A percentile compares a stretch with the other conserved stretches of the same genome.
These are phyloP conservation scores for Tylopilus cervinicoccineus DNA, from an alignment of 768 basidiomycete genomes.

Conservation along the genomic window DNA sequence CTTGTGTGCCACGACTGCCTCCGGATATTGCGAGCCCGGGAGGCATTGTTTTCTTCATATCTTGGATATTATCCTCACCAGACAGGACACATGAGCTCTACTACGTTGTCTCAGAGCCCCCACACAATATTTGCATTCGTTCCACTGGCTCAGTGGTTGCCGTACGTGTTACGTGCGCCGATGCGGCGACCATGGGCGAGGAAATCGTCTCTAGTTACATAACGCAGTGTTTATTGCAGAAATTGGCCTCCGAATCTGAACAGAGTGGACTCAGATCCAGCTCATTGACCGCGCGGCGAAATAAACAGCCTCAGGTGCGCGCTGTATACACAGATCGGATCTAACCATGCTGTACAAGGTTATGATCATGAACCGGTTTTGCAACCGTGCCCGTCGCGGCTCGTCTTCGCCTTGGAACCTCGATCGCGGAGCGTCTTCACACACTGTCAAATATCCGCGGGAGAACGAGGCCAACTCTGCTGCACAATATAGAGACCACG, in stretches of 20 bases:
- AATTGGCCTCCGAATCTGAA: conserved; percentile 3
- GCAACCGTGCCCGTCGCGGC: conserved; percentile 22
- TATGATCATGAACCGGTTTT: conserved; percentile 2
- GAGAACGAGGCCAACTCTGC: neutral
- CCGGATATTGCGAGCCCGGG: neutral
- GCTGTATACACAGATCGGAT: conserved; percentile 16
- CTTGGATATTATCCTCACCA: conserved; percentile 6
- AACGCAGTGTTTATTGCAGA: conserved; percentile 9
- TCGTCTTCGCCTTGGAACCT: neutral
- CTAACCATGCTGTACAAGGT: conserved; percentile 6
- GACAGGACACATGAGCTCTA: neutral
- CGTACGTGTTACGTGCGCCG: conserved; percentile 13
- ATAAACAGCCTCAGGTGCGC: conserved; percentile 5
- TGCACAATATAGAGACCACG: neutral
- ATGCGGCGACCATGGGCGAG: conserved; percentile 22
- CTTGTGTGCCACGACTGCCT: conserved; percentile 4
- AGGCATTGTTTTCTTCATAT: neutral
- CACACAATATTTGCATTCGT: neutral
- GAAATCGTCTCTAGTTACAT: conserved; percentile 18
- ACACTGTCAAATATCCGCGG: conserved; percentile 9
- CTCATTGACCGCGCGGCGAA: conserved; percentile 3
- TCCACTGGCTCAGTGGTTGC: neutral
- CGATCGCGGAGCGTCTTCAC: conserved; percentile 1
- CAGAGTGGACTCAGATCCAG: conserved; percentile 12
- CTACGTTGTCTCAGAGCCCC: neutral